phyloP scores from a whole-genome alignment of 495 filamentous ascomycete genomes.

The Penicillium atrosanguineum region DNA sequence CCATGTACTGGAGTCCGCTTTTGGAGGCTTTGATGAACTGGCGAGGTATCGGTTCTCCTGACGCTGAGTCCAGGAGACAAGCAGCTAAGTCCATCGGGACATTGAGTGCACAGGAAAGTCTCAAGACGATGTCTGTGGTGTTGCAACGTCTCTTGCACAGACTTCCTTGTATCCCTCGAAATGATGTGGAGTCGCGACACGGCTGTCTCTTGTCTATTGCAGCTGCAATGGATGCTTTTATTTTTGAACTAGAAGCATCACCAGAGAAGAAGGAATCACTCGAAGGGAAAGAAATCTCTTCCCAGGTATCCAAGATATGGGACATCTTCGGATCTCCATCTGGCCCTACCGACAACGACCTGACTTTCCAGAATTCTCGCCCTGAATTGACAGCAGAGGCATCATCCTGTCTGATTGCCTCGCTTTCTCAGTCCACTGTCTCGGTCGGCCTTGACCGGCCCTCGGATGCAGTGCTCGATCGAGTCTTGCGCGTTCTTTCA shows the following conservation, averaged over 20 bases:
- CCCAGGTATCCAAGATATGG: constrained; percentile 35
- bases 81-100: constrained; percentile 68
- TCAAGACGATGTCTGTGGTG: constrained; percentile 30
- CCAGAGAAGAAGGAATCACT: constrained; percentile 7
- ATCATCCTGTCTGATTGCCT: constrained; percentile 53
- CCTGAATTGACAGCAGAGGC: constrained; percentile 71
- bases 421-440: constrained; percentile 25
- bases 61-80: constrained; percentile 66
- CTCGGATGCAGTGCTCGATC: constrained; percentile 28
- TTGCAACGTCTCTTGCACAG: constrained; percentile 41
- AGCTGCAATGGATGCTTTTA: constrained; percentile 36
- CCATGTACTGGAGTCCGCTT: constrained; percentile 68
- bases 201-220: constrained; percentile 64
- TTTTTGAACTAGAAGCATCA: constrained; percentile 8
- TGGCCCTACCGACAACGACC: constrained; percentile 40
- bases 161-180: constrained; percentile 47
- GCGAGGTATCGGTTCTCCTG: constrained; percentile 79
- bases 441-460: constrained; percentile 13
- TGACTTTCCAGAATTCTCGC: constrained; percentile 51
- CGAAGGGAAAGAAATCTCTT: constrained; percentile 21
- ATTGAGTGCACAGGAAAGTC: constrained; percentile 43
- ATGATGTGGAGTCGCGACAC: constrained; percentile 66
- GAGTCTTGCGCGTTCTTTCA: constrained; percentile 37
- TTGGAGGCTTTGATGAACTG: constrained; percentile 73
- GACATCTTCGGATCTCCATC: constrained; percentile 35